phyloP scores from a whole-genome alignment of 78 protist species.

The Dictyostelium purpureum region DNA sequence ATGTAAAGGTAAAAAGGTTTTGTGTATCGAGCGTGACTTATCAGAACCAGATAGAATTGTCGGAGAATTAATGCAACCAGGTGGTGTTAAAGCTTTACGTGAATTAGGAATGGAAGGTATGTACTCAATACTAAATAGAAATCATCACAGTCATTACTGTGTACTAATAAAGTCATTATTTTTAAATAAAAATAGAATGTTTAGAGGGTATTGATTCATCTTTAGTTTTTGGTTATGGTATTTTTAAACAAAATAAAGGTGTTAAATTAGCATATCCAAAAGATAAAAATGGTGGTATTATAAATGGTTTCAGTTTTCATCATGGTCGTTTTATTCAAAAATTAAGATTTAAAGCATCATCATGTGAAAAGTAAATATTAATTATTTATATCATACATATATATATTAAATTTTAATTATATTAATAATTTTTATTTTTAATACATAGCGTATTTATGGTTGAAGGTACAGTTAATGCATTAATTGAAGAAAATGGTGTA shows the following conservation, averaged over 20 bases:
- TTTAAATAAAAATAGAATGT: constrained; percentile 24
- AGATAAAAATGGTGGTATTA: neutral
- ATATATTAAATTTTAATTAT: neutral
- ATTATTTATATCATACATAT: too few species aligned
- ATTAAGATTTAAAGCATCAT: constrained; percentile 69
- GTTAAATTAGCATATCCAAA: constrained; percentile 72
- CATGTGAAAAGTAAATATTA: constrained; percentile 26
- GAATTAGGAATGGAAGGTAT: constrained; percentile 81
- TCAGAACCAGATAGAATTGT: constrained; percentile 89
- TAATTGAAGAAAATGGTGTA: constrained; percentile 53
- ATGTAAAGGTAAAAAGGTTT: constrained; percentile 72
- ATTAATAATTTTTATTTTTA: neutral
- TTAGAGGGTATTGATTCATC: constrained; percentile 85
- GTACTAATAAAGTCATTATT: too few species aligned
- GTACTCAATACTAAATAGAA: too few species aligned
- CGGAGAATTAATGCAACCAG: constrained; percentile 94
- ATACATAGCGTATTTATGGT: constrained; percentile 46
- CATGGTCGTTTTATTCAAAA: constrained; percentile 87
- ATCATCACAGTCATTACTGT: neutral
- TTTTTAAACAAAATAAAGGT: constrained; percentile 20
- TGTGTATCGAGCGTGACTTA: constrained; percentile 81
- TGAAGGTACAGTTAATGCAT: constrained; percentile 77
- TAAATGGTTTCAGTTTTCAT: constrained; percentile 85
- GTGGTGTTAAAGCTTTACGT: constrained; percentile 80
- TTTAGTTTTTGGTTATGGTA: constrained; percentile 68